Evolutionary conservation across 441 rosid species (phyloP), one percentile per base, ranked within the genome.

Genomic region (Populus trichocarpa): DNA sequence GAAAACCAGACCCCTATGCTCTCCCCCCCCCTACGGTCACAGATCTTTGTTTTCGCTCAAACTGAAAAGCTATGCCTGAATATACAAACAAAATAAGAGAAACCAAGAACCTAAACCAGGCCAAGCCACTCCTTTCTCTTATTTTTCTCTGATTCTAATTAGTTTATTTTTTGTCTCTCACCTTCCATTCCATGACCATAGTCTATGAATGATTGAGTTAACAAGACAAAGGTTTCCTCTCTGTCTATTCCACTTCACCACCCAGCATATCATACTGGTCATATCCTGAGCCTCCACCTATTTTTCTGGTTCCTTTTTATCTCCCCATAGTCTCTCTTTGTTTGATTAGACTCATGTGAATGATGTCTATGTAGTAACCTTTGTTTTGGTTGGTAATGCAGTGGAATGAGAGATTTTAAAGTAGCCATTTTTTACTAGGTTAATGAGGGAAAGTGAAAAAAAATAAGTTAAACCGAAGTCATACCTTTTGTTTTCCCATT

Each of bases 381-480:
- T 78, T 70, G 76, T 63, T 79, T 25, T 67, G 75, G 71, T 78
- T 80, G 78, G 80, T 80, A 70, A 73, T 40, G 79, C 72, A 78
- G 84, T 75, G 81, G 71, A 77, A 76, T 63, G 77, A 78, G 74
- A 74, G 73, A 38, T 77, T 79, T 84, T 78, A 77, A 33, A 63
- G 66, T 63, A 63, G 66, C 28, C 9, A 16, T 22, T 73, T 28
- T 80, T 87, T 80, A 80, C 77, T 74, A 75, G 81, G 86, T 84
- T 83, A 81, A 88, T 84, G 90, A 88, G 85, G 82, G 87, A 69
- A 87, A 87, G 84, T 79, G 84, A 67, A 73, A 75, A 79, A 79
- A 71, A 80, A 22, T 70, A 75, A 74, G 73, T 57, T 72, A 71
- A 72, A 72, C 78, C 75, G 70, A 76, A 78, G 65, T 72, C 67